These are phyloP conservation scores for Paecilomyces sp. DNA, from an alignment of 2,329 filamentous ascomycete species.

Conservation along the genomic window DNA sequence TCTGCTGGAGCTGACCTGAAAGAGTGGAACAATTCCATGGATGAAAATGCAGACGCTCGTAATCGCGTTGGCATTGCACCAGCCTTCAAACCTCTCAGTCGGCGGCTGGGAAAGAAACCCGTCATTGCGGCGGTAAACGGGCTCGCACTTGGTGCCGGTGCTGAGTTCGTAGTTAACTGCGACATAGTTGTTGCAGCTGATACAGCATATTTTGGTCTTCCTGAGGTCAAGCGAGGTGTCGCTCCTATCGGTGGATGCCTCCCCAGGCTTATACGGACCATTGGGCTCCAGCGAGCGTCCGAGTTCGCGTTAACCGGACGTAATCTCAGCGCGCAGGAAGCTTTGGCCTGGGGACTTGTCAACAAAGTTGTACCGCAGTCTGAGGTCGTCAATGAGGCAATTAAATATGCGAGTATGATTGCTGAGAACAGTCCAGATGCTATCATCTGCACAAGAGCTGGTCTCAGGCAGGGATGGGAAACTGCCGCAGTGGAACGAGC, in stretches of 20 bases:
- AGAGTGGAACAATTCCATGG: conserved; percentile 51
- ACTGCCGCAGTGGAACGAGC: conserved; percentile 52
- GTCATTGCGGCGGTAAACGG: conserved; percentile 72
- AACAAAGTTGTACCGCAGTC: conserved; percentile 52
- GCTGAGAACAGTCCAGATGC: conserved; percentile 61
- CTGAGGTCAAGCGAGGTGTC: conserved; percentile 65
- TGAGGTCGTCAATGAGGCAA: conserved; percentile 39
- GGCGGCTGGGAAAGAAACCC: conserved; percentile 64
- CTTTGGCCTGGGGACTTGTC: conserved; percentile 61
- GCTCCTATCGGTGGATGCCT: conserved; percentile 65
- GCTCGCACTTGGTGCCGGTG: conserved; percentile 65
- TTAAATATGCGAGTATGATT: conserved; percentile 53
- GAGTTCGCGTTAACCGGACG: conserved; percentile 64
- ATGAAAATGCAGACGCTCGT: conserved; percentile 39
- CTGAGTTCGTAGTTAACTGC: conserved; percentile 67
- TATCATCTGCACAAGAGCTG: conserved; percentile 60
- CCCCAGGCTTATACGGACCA: conserved; percentile 56
- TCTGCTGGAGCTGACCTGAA: conserved; percentile 63
- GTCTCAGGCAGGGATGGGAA: conserved; percentile 62
- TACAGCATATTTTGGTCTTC: conserved; percentile 58
- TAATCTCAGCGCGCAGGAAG: conserved; percentile 52
- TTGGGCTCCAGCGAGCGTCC: conserved; percentile 62
- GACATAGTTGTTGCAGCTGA: conserved; percentile 54
- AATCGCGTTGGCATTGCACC: conserved; percentile 46
- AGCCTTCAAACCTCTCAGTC: conserved; percentile 40